A percentile compares a stretch with the other conserved stretches of the same genome.
Evolutionary conservation across 495 filamentous ascomycete genomes (phyloP).

Genomic region (Penicillium silybi): DNA sequence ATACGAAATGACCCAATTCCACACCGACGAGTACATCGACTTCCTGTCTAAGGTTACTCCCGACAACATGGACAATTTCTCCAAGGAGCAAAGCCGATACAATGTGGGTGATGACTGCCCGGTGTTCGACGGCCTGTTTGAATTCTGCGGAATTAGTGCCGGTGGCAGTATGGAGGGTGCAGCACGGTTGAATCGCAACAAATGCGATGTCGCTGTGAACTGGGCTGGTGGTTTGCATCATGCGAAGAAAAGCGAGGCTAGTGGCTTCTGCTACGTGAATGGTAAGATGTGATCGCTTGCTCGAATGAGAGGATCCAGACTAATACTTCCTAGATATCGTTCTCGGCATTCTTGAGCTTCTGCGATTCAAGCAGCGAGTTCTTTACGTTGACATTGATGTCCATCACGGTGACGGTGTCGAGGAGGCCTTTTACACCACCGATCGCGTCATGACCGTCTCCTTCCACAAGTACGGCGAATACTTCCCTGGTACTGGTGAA

Average conservation of each 20-base stretch:
- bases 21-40: slow-evolving; percentile 99
- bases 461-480: slow-evolving; percentile 99
- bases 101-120: slow-evolving; percentile 98
- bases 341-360: slow-evolving; percentile 90
- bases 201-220: slow-evolving; percentile 96
- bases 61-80: slow-evolving; percentile 95
- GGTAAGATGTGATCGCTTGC: slow-evolving; percentile 48
- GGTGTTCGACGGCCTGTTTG: slow-evolving; percentile 95
- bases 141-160: slow-evolving; percentile 97
- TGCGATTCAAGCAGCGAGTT: slow-evolving; percentile 88
- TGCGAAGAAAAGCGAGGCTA: slow-evolving; percentile 94
- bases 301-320: neutral
- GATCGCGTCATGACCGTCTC: slow-evolving; percentile 98
- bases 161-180: slow-evolving; percentile 98
- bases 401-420: slow-evolving; percentile 96
- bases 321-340: slow-evolving; percentile 70
- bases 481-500: slow-evolving; percentile 96
- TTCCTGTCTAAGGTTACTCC: slow-evolving; percentile 95
- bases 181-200: slow-evolving; percentile 82
- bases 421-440: slow-evolving; percentile 96
- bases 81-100: slow-evolving; percentile 92
- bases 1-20: slow-evolving; percentile 98
- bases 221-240: slow-evolving; percentile 98
- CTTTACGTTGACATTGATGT: slow-evolving; percentile 99
- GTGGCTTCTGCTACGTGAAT: slow-evolving; percentile 98